Base-by-base conservation (phyloP, 2,329 filamentous ascomycete species). In the Aspergillus novoparasiticus region DNA sequence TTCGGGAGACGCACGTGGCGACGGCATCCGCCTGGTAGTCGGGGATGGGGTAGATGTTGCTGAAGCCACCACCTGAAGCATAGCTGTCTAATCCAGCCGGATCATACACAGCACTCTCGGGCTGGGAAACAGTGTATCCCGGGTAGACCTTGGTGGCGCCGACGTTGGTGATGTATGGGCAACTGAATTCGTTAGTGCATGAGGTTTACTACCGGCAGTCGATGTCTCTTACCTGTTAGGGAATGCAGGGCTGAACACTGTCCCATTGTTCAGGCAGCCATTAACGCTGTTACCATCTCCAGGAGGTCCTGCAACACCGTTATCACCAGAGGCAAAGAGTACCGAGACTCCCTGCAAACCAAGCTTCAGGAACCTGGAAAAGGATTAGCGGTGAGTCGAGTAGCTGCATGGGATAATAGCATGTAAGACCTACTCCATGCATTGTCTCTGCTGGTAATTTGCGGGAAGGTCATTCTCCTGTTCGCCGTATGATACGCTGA, bases 51-150 rank as follows among this genome's bases (percentile, higher is more conserved):
- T 62, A 62, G 56, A 62, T 62, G 9, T 62, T 62, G 36, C 60
- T 62, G 60, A 62, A 62, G 19, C 60, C 60, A 21, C 60, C 60
- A 4, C 60, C 60, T 6, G 56, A 62, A 12, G 60, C 39, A 36
- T 32, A 62, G 1, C 48, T 57, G n/a, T 21, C 26, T 2, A 55
- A 10, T 2, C 60, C 60, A 1, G 2, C 16, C 4, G 60, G 60
- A 51, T 62, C 60, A 16, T 53, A 50, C n/a, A 54, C 60, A 4
- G 55, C 55, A 21, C 60, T 61, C 55, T 61, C 60, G 5, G 54
- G 54, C n/a, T 61, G 54, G 2, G 46, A 41, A 48, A 62, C 48
- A 4, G 60, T 58, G 28, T 59, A 10, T 21, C 46, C 46, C 2
- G 60, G 60, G 30, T 58, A 62, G 6, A 62, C 45, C 6, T 58